Evolutionary conservation across 2,329 filamentous ascomycete genomes (phyloP).

Genomic region (Aspergillus thermomutatus): DNA sequence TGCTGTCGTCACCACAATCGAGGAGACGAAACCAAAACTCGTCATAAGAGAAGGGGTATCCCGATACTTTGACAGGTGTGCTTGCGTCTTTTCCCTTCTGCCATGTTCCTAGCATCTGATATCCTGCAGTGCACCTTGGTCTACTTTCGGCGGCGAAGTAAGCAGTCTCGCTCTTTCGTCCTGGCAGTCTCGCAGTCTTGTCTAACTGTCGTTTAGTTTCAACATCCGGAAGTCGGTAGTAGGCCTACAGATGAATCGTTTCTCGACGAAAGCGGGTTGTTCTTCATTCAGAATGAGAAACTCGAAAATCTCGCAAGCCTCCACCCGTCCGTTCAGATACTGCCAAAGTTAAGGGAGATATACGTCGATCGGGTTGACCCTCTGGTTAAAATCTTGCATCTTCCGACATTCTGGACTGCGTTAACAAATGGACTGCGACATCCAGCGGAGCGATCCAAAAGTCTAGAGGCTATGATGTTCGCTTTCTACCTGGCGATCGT

Average conservation of each 20-base stretch:
- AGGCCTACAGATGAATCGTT: slow-evolving; percentile 56
- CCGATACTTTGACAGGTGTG: neutral
- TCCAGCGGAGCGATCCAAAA: slow-evolving; percentile 44
- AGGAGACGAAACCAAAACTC: neutral
- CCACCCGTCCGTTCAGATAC: slow-evolving; percentile 17
- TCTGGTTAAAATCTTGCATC: slow-evolving; percentile 62
- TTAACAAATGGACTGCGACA: slow-evolving; percentile 59
- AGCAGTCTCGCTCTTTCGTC: neutral
- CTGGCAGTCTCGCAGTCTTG: neutral
- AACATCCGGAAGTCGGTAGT: slow-evolving; percentile 43
- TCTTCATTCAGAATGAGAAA: neutral
- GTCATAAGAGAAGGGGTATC: neutral
- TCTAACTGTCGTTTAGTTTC: neutral
- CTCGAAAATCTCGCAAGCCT: slow-evolving; percentile 1
- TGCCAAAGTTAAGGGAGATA: slow-evolving; percentile 16
- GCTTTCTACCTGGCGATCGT: slow-evolving; percentile 63
- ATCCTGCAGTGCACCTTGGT: neutral
- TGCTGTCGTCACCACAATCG: neutral
- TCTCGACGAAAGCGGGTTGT: slow-evolving; percentile 50
- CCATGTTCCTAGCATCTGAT: neutral
- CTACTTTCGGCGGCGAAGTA: neutral
- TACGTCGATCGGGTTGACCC: slow-evolving; percentile 36
- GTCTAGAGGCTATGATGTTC: slow-evolving; percentile 42
- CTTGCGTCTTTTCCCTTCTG: neutral
- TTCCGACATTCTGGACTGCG: slow-evolving; percentile 58